Conservation (phyloP, 805 yeast genomes). For the Torulaspora indica region DNA sequence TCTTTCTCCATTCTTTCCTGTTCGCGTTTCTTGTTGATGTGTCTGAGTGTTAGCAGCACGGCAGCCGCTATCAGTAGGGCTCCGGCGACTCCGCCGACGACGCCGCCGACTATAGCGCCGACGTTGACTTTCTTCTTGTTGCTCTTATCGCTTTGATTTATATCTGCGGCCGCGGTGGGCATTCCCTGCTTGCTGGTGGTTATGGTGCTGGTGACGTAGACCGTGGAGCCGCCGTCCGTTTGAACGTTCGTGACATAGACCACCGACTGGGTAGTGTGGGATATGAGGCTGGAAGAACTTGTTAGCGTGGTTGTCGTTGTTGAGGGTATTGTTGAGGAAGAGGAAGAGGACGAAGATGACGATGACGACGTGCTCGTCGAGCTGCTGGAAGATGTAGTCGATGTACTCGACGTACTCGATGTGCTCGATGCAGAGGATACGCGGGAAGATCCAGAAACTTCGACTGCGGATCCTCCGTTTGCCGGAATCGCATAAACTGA, state of each 20-base stretch:
- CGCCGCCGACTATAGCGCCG: slow-evolving; percentile 63
- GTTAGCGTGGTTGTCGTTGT: background rate
- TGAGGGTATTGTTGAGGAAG: slow-evolving; percentile 9
- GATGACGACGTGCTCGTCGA: slow-evolving; percentile 12
- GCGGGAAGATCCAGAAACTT: slow-evolving; percentile 10
- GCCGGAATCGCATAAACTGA: slow-evolving; percentile 41
- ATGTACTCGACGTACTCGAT: slow-evolving; percentile 20
- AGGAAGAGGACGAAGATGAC: slow-evolving; percentile 26
- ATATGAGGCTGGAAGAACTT: slow-evolving; percentile 1
- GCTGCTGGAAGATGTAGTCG: slow-evolving; percentile 19
- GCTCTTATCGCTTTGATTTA: slow-evolving; percentile 9
- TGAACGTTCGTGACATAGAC: slow-evolving; percentile 24
- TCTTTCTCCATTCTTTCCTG: slow-evolving; percentile 52
- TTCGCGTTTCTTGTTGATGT: slow-evolving; percentile 37
- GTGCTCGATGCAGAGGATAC: slow-evolving; percentile 12
- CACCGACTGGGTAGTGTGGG: slow-evolving; percentile 13
- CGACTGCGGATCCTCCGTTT: slow-evolving; percentile 13
- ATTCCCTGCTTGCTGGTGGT: slow-evolving; percentile 20
- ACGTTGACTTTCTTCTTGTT: slow-evolving; percentile 29
- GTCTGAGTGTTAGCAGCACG: slow-evolving; percentile 39
- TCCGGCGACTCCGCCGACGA: slow-evolving; percentile 52
- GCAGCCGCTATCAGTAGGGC: slow-evolving; percentile 40
- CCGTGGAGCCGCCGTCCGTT: slow-evolving; percentile 32
- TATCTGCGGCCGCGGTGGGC: slow-evolving; percentile 14
- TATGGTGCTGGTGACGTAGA: slow-evolving; percentile 28